These are phyloP conservation scores for Meyerozyma sp. DNA, from an alignment of 1,139 yeast species.

Conservation along the genomic window DNA sequence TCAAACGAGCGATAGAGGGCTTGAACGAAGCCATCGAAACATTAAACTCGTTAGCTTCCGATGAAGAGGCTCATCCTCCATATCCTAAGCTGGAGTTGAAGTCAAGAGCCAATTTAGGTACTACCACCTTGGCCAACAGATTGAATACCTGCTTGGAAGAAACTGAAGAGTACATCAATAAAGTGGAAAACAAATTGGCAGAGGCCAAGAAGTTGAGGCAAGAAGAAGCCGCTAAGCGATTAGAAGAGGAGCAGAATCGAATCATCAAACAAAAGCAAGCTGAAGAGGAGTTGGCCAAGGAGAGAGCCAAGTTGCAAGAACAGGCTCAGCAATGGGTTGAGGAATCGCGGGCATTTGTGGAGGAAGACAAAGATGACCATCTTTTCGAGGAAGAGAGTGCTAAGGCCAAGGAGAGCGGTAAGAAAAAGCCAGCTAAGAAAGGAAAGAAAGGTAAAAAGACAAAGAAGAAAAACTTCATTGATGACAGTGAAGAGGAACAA, in stretches of 20 bases:
- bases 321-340: conserved; percentile 83
- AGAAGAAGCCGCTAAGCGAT: conserved; percentile 43
- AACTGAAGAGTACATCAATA: conserved; percentile 62
- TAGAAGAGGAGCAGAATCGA: conserved; percentile 34
- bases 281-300: conserved; percentile 55
- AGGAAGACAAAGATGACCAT: conserved; percentile 28
- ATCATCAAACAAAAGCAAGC: conserved; percentile 39
- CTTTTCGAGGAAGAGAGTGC: conserved; percentile 24
- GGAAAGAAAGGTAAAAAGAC: conserved; percentile 7
- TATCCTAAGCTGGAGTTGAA: conserved; percentile 74
- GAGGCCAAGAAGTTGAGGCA: conserved; percentile 69
- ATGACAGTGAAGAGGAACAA: conserved; percentile 18
- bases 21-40: conserved; percentile 59
- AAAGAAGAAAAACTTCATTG: conserved; percentile 17
- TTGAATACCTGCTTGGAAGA: conserved; percentile 66
- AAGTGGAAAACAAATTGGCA: conserved; percentile 55
- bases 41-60: conserved; percentile 54
- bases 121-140: conserved; percentile 67
- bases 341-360: conserved; percentile 38
- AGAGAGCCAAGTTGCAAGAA: conserved; percentile 67
- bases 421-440: conserved; percentile 12
- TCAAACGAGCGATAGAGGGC: conserved; percentile 53
- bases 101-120: conserved; percentile 81
- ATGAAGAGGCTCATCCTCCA: conserved; percentile 57
- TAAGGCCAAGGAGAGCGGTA: conserved; percentile 16